Base-by-base conservation (phyloP, 2,329 filamentous ascomycete genomes). In the Penicillium sp. region DNA sequence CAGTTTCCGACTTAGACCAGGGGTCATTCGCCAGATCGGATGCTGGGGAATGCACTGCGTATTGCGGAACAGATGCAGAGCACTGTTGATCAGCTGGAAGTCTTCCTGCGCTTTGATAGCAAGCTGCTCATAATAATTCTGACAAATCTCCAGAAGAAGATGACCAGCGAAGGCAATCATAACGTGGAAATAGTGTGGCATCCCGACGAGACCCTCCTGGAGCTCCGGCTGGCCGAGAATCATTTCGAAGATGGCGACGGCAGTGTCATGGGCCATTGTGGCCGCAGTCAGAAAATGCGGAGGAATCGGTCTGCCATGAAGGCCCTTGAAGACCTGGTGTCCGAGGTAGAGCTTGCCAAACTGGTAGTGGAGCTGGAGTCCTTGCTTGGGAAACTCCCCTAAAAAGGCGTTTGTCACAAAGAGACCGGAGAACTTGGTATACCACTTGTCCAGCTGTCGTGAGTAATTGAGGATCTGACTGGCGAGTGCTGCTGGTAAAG, bases 311-410 rank as follows among this genome's bases (percentile, higher is more conserved):
- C 76, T 60, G 62, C 71, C 62, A n/a, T 71, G 69, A 3, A 82
- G 73, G 2, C 80, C 78, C 21, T 81, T 77, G 31, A 83, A 76
- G 13, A 81, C 80, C 51, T 82, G 79, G 6, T 82, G 81, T 26
- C 80, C 79, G 1, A 84, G 72, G 51, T 83, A 80, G 2, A 84
- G 71, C 60, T 81, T 78, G 6, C 80, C 81, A 68, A 83, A 84
- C 61, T 83, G 76, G 56, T 81, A 82, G 64, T 83, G 80, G 23
- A 83, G 69, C 30, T 75, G 73, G 19, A 82, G 76, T 7, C 81
- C 82, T 56, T 81, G 78, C 23, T 78, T 75, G 1, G 82, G 82
- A 64, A 83, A 84, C n/a, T 78, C 74, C 3, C 78, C 76, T 5
- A 84, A 66, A 23, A 66, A 65, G 2, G 67, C 64, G 48, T 70